A percentile compares a stretch with the other conserved stretches of the same genome.
Conservation (phyloP, 305 asterid species). For the Solanum hybrid region DNA sequence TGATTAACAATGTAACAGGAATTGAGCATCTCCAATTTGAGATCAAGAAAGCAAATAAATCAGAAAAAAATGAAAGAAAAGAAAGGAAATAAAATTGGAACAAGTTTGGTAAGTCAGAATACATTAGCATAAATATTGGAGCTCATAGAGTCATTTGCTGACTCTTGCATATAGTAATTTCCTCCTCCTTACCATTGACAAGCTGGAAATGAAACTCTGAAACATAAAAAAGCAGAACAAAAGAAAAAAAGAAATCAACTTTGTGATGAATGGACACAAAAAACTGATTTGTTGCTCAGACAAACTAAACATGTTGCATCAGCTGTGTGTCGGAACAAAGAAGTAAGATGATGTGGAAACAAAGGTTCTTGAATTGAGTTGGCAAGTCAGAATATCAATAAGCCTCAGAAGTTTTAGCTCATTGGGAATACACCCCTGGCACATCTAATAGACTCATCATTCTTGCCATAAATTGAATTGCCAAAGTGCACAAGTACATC, state of each 20-base stretch:
- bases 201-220: background rate
- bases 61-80: background rate
- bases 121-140: background rate
- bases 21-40: background rate
- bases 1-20: background rate
- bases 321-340: background rate
- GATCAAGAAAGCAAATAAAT: background rate
- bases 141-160: background rate
- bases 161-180: background rate
- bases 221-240: background rate
- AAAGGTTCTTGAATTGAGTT: background rate
- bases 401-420: background rate
- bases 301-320: background rate
- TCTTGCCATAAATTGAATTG: background rate
- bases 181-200: background rate
- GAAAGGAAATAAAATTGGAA: background rate
- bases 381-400: constrained; percentile 1
- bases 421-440: background rate
- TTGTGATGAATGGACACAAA: background rate
- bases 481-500: background rate
- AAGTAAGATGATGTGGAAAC: background rate
- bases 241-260: background rate
- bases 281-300: background rate
- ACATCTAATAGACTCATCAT: background rate
- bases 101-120: background rate